Evolutionary conservation across 1,284 basidiomycete genomes (phyloP).

Genomic region (Sparassis latifolia): DNA sequence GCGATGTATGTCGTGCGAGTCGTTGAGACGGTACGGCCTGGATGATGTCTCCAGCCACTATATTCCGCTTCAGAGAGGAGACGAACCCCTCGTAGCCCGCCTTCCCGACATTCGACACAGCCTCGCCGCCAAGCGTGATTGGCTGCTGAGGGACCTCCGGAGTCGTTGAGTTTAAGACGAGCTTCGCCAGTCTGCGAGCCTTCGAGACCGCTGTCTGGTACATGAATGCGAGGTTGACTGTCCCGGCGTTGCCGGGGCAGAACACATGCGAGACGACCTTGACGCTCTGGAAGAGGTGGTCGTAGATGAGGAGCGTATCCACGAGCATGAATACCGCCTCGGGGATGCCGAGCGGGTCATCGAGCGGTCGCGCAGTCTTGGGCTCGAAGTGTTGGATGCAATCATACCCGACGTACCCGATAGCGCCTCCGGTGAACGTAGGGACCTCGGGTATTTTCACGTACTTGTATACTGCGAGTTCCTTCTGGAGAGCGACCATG

Average conservation of each 20-base stretch:
- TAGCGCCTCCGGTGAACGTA: constrained; percentile 96
- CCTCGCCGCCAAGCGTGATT: constrained; percentile 65
- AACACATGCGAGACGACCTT: constrained; percentile 96
- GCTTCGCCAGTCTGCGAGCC: constrained; percentile 67
- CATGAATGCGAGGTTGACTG: constrained; percentile 64
- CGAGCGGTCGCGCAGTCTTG: constrained; percentile 70
- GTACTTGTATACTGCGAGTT: constrained; percentile 85
- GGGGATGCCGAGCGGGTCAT: constrained; percentile 80
- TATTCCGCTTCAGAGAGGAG: constrained; percentile 88
- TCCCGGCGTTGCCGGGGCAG: constrained; percentile 61
- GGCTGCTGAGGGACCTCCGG: constrained; percentile 65
- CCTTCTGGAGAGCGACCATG: constrained; percentile 77
- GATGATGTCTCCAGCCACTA: constrained; percentile 96
- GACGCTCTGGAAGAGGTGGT: constrained; percentile 93
- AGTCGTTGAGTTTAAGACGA: constrained; percentile 50
- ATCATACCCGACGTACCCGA: constrained; percentile 97
- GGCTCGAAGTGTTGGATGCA: constrained; percentile 97
- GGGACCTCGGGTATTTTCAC: constrained; percentile 87
- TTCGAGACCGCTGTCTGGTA: constrained; percentile 82
- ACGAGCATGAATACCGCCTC: constrained; percentile 97
- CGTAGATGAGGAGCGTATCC: constrained; percentile 92
- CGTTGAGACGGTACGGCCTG: constrained; percentile 98
- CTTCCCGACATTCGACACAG: constrained; percentile 90
- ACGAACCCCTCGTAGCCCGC: constrained; percentile 92
- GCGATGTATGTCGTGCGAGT: constrained; percentile 73